Conservation (phyloP, 805 yeast species). For the Phaffomyces opuntiae region DNA sequence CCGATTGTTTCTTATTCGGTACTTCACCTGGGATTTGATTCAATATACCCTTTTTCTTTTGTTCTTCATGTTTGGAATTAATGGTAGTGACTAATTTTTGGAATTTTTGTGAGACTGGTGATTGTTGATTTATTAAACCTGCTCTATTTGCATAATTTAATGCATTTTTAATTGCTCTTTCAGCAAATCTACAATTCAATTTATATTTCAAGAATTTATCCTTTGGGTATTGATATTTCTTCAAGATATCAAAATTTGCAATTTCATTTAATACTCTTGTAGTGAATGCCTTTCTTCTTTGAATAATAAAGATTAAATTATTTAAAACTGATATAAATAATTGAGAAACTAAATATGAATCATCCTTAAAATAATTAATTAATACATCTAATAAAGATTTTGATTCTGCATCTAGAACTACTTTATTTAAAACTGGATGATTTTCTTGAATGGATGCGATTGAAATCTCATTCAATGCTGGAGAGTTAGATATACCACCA, state of each 20-base stretch:
- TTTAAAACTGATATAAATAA: constrained; percentile 63
- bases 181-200: constrained; percentile 54
- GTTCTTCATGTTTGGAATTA: constrained; percentile 20
- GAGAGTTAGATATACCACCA: background rate
- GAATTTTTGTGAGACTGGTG: constrained; percentile 13
- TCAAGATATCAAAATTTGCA: constrained; percentile 53
- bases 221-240: constrained; percentile 41
- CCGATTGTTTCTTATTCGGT: constrained; percentile 20
- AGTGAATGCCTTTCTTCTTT: constrained; percentile 55
- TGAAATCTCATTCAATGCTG: constrained; percentile 18
- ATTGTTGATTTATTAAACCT: constrained; percentile 21
- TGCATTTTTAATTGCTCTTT: constrained; percentile 46
- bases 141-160: constrained; percentile 34
- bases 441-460: constrained; percentile 23
- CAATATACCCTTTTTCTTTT: constrained; percentile 21
- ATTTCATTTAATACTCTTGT: constrained; percentile 51
- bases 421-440: constrained; percentile 59
- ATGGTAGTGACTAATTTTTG: constrained; percentile 17
- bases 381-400: constrained; percentile 60
- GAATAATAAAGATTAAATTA: constrained; percentile 54
- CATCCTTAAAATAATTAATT: constrained; percentile 47
- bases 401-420: constrained; percentile 63
- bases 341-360: constrained; percentile 47
- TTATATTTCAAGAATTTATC: constrained; percentile 37
- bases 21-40: constrained; percentile 22